Conservation (phyloP, 2,329 filamentous ascomycete species). For the Fusarium devonianum region DNA sequence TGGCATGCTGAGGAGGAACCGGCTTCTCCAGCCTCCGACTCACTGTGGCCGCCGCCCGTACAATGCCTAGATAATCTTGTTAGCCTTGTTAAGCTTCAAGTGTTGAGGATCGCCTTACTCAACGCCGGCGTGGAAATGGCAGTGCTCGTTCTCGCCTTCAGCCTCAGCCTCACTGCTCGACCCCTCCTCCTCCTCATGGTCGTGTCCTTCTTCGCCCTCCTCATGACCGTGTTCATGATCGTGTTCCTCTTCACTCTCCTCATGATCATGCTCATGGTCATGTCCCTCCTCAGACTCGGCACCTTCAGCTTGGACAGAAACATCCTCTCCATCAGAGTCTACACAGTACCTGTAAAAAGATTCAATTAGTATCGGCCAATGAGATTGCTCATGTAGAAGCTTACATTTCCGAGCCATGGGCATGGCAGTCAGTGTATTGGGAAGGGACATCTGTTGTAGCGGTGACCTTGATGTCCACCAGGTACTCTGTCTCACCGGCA, state of each 20-base stretch:
- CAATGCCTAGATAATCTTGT: constrained; percentile 58
- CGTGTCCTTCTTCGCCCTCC: constrained; percentile 25
- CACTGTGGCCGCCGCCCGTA: constrained; percentile 55
- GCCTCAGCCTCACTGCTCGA: constrained; percentile 8
- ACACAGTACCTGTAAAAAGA: constrained; percentile 66
- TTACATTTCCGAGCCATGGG: constrained; percentile 65
- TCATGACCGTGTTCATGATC: constrained; percentile 15
- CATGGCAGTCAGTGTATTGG: constrained; percentile 70
- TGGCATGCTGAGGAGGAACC: constrained; percentile 53
- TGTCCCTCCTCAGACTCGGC: constrained; percentile 35
- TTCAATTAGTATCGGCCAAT: constrained; percentile 10
- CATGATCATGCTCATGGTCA: constrained; percentile 22
- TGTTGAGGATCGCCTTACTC: constrained; percentile 59
- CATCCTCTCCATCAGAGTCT: constrained; percentile 65
- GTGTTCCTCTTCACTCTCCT: constrained; percentile 16
- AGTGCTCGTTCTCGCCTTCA: constrained; percentile 52
- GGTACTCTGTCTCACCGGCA: constrained; percentile 52
- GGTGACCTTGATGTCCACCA: constrained; percentile 57
- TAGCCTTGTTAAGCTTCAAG: neutral
- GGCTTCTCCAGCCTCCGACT: constrained; percentile 34
- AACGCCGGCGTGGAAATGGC: constrained; percentile 78
- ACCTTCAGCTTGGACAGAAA: constrained; percentile 58
- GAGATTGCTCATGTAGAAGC: constrained; percentile 24
- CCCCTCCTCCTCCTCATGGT: constrained; percentile 15
- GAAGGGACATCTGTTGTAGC: constrained; percentile 64